Evolutionary conservation across 2,329 filamentous ascomycete genomes (phyloP), one percentile per base, ranked within the genome.

Genomic region (Thielaviopsis punctulata): DNA sequence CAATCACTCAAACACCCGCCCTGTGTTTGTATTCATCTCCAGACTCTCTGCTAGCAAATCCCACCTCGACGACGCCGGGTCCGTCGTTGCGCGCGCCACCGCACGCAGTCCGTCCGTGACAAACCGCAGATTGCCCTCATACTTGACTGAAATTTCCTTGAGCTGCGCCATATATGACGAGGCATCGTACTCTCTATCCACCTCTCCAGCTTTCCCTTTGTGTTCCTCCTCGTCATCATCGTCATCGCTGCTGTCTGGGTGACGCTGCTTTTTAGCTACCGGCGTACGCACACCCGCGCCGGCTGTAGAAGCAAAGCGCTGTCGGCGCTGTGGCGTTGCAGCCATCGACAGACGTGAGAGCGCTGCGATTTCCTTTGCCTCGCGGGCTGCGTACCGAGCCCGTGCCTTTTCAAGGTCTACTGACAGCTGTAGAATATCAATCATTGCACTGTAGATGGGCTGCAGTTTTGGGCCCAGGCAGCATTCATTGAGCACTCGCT

Each of bases 11-110:
- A 52, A 65, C 57, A 43, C 69, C 67, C 50, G 44, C 24, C 39
- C 50, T 19, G 50, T 52, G 21, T 23, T 47, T 9, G 49, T 49
- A 18, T 54, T 56, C 60, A 71, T 72, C 59, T 89, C 83, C 45
- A 94, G 65, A 69, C 83, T 84, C 64, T 94, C 86, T 0, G 84
- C 86, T 55, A 95, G 63, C 55, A 84, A 78, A 64, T 92, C 86
- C 84, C 88, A 90, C 62, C 81, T 77, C 27, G 75, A 61, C 60
- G 73, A 66, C 41, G 70, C 68, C 13, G 65, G 62, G 52, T 86
- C 79, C 24, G 79, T 79, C 47, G 84, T 82, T 30, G 82, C 84
- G 59, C 88, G 75, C 48, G 86, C 81, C 9, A 92, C 77, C 9
- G 83, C 82, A 51, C 82, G 77, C 57, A 95, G 62, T 0, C 85